A percentile compares a stretch with the other conserved stretches of the same genome.
phyloP scores from a whole-genome alignment of 2,329 filamentous ascomycete genomes.

The Penicillium janthinellum region DNA sequence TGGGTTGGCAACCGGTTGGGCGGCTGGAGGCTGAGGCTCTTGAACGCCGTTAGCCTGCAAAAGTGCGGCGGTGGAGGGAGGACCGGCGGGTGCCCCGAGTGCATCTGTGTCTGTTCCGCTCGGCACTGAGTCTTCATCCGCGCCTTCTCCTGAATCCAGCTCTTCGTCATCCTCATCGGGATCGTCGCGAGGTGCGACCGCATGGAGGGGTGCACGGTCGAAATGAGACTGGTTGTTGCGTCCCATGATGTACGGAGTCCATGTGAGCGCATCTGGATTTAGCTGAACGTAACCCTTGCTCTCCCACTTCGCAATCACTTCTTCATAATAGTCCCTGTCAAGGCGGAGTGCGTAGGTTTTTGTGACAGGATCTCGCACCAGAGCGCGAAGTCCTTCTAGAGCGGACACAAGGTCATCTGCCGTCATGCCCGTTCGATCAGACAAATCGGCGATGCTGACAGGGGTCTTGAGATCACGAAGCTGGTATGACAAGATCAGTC shows the following conservation, averaged over 20 bases:
- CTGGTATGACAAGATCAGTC: conserved; percentile 82
- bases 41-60: conserved; percentile 31
- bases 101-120: conserved; percentile 24
- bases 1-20: conserved; percentile 28
- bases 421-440: conserved; percentile 90
- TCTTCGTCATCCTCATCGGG: conserved; percentile 38
- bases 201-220: conserved; percentile 79
- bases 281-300: conserved; percentile 84
- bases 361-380: conserved; percentile 86
- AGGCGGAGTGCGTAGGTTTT: conserved; percentile 87
- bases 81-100: conserved; percentile 34
- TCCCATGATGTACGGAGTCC: conserved; percentile 98
- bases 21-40: conserved; percentile 15
- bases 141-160: conserved; percentile 19
- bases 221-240: conserved; percentile 79
- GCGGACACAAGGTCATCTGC: conserved; percentile 94
- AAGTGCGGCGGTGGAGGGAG: conserved; percentile 38
- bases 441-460: conserved; percentile 59
- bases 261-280: conserved; percentile 77
- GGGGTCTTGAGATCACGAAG: conserved; percentile 65
- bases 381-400: conserved; percentile 82
- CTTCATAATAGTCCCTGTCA: conserved; percentile 79
- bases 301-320: conserved; percentile 88
- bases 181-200: conserved; percentile 83
- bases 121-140: conserved; percentile 6